Conservation (phyloP, 352 stramenopile genomes). For the Phytophthora tubulina region DNA sequence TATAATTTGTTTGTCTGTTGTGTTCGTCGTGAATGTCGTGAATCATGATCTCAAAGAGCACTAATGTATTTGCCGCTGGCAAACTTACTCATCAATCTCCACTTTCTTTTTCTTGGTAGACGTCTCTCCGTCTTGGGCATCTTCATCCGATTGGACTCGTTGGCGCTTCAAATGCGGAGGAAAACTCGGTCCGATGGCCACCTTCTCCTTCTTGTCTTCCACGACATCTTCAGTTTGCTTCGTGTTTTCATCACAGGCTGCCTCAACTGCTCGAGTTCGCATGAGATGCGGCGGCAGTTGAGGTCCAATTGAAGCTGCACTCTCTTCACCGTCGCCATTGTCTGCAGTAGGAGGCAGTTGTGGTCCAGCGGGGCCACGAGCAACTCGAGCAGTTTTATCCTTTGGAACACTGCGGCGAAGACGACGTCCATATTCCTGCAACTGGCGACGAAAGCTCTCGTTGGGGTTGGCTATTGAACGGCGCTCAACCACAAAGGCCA, state of each 20-base stretch:
- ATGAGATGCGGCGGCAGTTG: constrained; percentile 61
- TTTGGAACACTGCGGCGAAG: constrained; percentile 43
- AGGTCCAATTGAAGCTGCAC: constrained; percentile 60
- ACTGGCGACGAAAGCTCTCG: constrained; percentile 69
- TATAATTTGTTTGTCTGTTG: constrained; percentile 33
- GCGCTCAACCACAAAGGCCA: constrained; percentile 63
- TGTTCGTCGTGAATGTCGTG: background rate
- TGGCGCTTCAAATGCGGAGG: constrained; percentile 41
- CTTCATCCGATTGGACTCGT: constrained; percentile 2
- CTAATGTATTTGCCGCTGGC: background rate
- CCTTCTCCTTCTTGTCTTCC: constrained; percentile 11
- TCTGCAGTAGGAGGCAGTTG: constrained; percentile 26
- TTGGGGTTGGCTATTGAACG: constrained; percentile 81
- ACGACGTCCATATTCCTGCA: constrained; percentile 64
- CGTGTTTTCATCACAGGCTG: constrained; percentile 5
- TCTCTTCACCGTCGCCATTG: constrained; percentile 5
- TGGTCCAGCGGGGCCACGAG: constrained; percentile 38
- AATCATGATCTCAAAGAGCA: background rate
- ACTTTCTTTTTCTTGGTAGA: constrained; percentile 39
- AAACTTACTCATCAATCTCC: constrained; percentile 9
- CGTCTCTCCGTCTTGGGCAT: constrained; percentile 7
- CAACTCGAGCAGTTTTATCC: constrained; percentile 39
- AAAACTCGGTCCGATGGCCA: constrained; percentile 41
- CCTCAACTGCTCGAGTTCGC: constrained; percentile 7
- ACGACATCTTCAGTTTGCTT: background rate